These are phyloP conservation scores for Phanerodontia chrysosporium DNA, from an alignment of 768 basidiomycete species.

Conservation along the genomic window DNA sequence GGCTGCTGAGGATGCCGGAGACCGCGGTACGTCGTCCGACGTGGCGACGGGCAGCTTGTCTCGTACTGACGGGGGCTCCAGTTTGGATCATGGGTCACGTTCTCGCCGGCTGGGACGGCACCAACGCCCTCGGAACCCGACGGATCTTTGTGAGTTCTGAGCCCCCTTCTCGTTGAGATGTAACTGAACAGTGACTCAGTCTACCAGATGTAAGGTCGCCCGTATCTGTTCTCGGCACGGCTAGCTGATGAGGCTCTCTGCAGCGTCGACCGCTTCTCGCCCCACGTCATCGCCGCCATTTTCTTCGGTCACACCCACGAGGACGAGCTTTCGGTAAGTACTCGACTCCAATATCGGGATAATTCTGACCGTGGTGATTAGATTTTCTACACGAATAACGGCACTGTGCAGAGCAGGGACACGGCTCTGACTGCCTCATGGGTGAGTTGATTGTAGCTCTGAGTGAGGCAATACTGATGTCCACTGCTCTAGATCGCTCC, in stretches of 20 bases:
- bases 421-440: slow-evolving; percentile 55
- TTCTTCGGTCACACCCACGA: slow-evolving; percentile 79
- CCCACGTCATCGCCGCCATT: slow-evolving; percentile 79
- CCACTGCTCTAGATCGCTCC: slow-evolving; percentile 72
- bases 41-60: background rate
- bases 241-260: background rate
- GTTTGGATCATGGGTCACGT: slow-evolving; percentile 57
- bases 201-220: slow-evolving; percentile 42
- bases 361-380: background rate
- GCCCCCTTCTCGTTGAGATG: slow-evolving; percentile 27
- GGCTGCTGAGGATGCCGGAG: slow-evolving; percentile 71
- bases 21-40: slow-evolving; percentile 51
- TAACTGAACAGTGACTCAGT: slow-evolving; percentile 26
- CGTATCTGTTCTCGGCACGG: background rate
- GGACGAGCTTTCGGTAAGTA: slow-evolving; percentile 58
- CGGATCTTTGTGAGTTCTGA: slow-evolving; percentile 54
- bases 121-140: slow-evolving; percentile 61
- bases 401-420: slow-evolving; percentile 48
- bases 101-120: slow-evolving; percentile 66
- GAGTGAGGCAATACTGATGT: too few species aligned
- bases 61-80: slow-evolving; percentile 16
- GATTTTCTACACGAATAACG: slow-evolving; percentile 76
- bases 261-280: slow-evolving; percentile 74
- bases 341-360: background rate
- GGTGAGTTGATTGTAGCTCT: slow-evolving; percentile 28